phyloP scores from a whole-genome alignment of 1,284 basidiomycete species.

The Malassezia pachydermatis region DNA sequence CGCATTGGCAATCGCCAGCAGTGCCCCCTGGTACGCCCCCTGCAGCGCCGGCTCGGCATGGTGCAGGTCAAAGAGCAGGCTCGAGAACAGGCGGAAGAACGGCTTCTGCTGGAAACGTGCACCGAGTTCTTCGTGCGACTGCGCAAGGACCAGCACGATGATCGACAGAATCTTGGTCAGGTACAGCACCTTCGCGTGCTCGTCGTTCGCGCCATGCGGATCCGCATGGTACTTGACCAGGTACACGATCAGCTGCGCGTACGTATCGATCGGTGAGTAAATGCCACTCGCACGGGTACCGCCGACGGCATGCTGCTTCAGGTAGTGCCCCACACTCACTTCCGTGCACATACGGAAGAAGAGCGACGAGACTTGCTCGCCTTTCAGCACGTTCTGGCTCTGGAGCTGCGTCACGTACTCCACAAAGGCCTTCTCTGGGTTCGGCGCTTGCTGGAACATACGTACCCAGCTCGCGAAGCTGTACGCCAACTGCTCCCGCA shows the following conservation, averaged over 20 bases:
- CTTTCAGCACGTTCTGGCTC: constrained; percentile 88
- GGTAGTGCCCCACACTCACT: constrained; percentile 81
- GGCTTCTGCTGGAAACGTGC: constrained; percentile 89
- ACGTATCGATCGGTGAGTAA: constrained; percentile 88
- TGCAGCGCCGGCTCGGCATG: constrained; percentile 69
- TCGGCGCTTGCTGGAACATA: constrained; percentile 79
- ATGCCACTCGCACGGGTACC: constrained; percentile 60
- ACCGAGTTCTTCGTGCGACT: constrained; percentile 87
- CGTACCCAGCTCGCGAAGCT: constrained; percentile 75
- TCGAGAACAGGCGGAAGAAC: constrained; percentile 97
- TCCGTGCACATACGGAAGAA: constrained; percentile 98
- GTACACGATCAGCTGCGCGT: constrained; percentile 87
- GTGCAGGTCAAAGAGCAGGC: constrained; percentile 81
- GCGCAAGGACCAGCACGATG: constrained; percentile 86
- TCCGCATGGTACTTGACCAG: constrained; percentile 99
- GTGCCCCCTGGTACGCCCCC: constrained; percentile 73
- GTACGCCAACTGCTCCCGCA: constrained; percentile 54
- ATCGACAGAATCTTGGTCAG: constrained; percentile 95
- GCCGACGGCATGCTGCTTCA: constrained; percentile 69
- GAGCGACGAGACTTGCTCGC: constrained; percentile 89
- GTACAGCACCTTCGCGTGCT: constrained; percentile 90
- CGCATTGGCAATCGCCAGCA: constrained; percentile 80
- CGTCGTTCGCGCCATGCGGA: constrained; percentile 69
- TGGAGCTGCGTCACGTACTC: constrained; percentile 94
- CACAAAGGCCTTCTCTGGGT: constrained; percentile 88